Percentiles rank a stretch among this genome's conserved stretches.
Conservation (phyloP, 1,284 basidiomycete genomes). For the Pseudomicrostroma phylloplanum region DNA sequence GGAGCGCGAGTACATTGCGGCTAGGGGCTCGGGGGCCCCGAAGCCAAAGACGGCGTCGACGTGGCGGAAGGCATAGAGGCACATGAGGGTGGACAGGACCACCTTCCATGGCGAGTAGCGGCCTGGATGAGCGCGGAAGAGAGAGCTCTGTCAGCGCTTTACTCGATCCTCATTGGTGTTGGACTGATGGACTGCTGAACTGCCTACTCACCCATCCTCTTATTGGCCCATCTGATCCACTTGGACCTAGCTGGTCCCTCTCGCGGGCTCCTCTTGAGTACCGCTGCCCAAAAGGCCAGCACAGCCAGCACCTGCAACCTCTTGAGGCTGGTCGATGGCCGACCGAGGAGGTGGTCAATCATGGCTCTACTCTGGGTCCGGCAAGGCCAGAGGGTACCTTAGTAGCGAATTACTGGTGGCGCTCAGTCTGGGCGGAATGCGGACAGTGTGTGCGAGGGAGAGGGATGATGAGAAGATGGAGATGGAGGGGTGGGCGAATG, state of each 20-base stretch:
- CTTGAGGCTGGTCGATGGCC: conserved; percentile 41
- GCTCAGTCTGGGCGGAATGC: neutral
- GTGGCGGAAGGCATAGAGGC: conserved; percentile 76
- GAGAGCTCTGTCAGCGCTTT: neutral
- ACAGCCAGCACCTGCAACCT: conserved; percentile 35
- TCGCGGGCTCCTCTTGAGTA: conserved; percentile 23
- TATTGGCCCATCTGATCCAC: conserved; percentile 20
- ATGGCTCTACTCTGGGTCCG: no score
- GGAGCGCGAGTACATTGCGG: conserved; percentile 70
- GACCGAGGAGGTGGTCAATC: conserved; percentile 44
- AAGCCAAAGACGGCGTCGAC: conserved; percentile 80
- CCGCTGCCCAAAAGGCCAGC: conserved; percentile 34
- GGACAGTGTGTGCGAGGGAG: no score
- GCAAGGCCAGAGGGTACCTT: no score
- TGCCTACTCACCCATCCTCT: conserved; percentile 18
- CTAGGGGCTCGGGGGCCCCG: conserved; percentile 84
- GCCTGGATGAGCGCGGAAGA: conserved; percentile 54
- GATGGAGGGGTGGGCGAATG: neutral
- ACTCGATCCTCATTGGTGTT: no score
- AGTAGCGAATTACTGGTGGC: no score
- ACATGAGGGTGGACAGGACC: conserved; percentile 73
- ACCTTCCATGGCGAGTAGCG: conserved; percentile 92
- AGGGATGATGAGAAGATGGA: neutral
- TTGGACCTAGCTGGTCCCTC: conserved; percentile 26
- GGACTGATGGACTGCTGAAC: no score